phyloP scores from a whole-genome alignment of 768 basidiomycete species.

The Sutorius australiensis region DNA sequence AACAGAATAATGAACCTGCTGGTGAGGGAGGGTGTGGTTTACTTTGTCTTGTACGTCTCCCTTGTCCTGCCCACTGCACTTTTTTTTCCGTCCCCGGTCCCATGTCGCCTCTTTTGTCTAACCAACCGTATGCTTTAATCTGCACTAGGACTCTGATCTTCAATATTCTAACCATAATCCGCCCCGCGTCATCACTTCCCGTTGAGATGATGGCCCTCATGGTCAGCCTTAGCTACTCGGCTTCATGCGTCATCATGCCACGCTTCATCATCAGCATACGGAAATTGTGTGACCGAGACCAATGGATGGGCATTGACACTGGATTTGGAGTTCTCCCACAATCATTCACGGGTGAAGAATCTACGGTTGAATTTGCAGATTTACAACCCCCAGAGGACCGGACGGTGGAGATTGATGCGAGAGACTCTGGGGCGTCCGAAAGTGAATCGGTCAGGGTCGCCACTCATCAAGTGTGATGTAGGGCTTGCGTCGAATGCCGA shows the following conservation, averaged over 20 bases:
- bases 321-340: slow-evolving; percentile 6
- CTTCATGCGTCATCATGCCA: slow-evolving; percentile 4
- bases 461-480: background rate
- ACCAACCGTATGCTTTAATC: background rate
- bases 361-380: background rate
- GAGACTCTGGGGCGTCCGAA: background rate
- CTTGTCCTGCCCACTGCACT: background rate
- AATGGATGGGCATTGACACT: slow-evolving; percentile 6
- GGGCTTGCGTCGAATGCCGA: background rate
- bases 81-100: background rate
- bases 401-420: background rate
- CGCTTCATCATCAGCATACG: slow-evolving; percentile 17
- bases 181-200: background rate
- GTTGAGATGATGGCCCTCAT: background rate
- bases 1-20: slow-evolving; percentile 7
- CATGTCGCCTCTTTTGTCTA: background rate
- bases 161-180: background rate
- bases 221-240: background rate
- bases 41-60: slow-evolving; percentile 14
- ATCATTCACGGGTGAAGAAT: background rate
- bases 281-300: background rate
- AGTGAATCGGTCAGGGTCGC: background rate
- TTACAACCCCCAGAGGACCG: background rate
- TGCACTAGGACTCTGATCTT: slow-evolving; percentile 3
- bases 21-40: slow-evolving; percentile 8